Conservation (phyloP, 805 yeast genomes). For the Lipomyces oligophaga region DNA sequence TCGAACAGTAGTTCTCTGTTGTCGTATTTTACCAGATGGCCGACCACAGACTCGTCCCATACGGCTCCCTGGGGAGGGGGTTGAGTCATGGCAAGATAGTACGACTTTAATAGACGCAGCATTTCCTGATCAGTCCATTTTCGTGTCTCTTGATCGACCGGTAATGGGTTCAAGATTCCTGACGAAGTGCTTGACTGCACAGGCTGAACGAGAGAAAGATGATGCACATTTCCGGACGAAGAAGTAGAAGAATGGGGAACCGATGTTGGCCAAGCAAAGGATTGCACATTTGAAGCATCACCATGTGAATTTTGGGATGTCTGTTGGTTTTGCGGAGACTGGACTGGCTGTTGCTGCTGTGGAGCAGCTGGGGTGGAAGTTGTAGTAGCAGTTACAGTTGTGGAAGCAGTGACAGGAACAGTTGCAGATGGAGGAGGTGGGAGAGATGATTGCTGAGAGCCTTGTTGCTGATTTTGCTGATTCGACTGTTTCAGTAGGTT, state of each 20-base stretch:
- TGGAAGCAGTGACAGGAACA: slow-evolving; percentile 4
- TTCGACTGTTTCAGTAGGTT: slow-evolving; percentile 14
- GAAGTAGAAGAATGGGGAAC: not conserved
- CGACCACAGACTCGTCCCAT: slow-evolving; percentile 9
- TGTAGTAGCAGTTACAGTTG: slow-evolving; percentile 5
- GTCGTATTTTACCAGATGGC: slow-evolving; percentile 17
- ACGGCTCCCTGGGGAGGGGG: slow-evolving; percentile 21
- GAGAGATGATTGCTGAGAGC: not conserved
- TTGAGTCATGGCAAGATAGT: slow-evolving; percentile 22
- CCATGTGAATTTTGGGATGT: slow-evolving; percentile 1
- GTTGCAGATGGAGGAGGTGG: slow-evolving; percentile 1
- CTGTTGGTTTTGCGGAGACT: slow-evolving; percentile 4
- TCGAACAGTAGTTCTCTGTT: slow-evolving; percentile 25
- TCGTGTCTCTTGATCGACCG: slow-evolving; percentile 15
- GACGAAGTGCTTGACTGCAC: too few relatives aligned
- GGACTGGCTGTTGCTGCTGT: slow-evolving; percentile 10
- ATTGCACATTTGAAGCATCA: not conserved
- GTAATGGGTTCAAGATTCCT: too few relatives aligned
- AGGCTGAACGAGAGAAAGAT: not conserved
- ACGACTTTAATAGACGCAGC: slow-evolving; percentile 15
- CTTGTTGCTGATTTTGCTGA: slow-evolving; percentile 9
- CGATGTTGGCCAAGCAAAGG: not conserved
- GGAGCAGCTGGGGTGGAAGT: slow-evolving; percentile 3
- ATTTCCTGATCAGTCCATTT: slow-evolving; percentile 26
- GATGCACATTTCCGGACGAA: not conserved